Evolutionary conservation across 768 basidiomycete genomes (phyloP).

Genomic region (Tylopilus plumbeoviolaceoides): DNA sequence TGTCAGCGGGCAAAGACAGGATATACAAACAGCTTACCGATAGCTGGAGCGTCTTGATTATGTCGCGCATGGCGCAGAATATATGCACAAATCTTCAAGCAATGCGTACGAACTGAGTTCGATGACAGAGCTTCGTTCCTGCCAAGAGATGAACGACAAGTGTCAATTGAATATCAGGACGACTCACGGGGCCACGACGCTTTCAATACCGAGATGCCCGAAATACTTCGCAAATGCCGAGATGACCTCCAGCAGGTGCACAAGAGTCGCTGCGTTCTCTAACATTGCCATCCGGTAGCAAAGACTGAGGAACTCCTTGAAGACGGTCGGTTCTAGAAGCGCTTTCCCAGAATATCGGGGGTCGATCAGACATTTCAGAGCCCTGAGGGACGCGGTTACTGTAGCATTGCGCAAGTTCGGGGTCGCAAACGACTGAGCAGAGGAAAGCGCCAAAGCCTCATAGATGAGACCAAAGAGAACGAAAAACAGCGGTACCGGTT

Average conservation of each 20-base stretch:
- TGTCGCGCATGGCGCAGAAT: slow-evolving; percentile 71
- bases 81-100: slow-evolving; percentile 79
- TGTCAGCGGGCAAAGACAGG: slow-evolving; percentile 9
- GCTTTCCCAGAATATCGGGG: slow-evolving; percentile 80
- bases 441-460: slow-evolving; percentile 71
- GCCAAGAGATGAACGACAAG: slow-evolving; percentile 1
- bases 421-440: slow-evolving; percentile 50
- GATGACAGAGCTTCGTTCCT: slow-evolving; percentile 32
- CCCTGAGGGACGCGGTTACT: slow-evolving; percentile 62
- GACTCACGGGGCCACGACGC: slow-evolving; percentile 19
- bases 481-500: slow-evolving; percentile 82
- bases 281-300: slow-evolving; percentile 90
- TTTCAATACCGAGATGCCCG: slow-evolving; percentile 26
- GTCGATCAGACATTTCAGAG: slow-evolving; percentile 74
- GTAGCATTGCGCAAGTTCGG: slow-evolving; percentile 42
- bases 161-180: neutral
- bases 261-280: slow-evolving; percentile 68
- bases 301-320: slow-evolving; percentile 85
- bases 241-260: slow-evolving; percentile 68
- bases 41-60: slow-evolving; percentile 44
- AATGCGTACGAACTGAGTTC: slow-evolving; percentile 50
- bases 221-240: slow-evolving; percentile 48
- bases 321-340: slow-evolving; percentile 74
- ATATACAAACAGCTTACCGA: slow-evolving; percentile 38
- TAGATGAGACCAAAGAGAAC: slow-evolving; percentile 92